These are phyloP conservation scores for Talaromyces verruculosus DNA, from an alignment of 2,329 filamentous ascomycete species.

Conservation along the genomic window DNA sequence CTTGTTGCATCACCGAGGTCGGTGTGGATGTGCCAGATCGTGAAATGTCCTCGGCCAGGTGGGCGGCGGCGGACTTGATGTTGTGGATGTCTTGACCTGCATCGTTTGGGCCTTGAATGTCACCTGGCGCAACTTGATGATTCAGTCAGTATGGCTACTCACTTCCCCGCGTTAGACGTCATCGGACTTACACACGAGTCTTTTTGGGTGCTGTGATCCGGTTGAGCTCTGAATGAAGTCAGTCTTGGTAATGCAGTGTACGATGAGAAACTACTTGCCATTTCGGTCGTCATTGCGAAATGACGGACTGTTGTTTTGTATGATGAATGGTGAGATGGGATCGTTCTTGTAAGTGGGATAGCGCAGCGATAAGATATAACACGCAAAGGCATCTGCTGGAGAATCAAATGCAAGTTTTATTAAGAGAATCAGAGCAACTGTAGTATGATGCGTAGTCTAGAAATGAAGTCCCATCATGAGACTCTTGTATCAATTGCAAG, in stretches of 20 bases:
- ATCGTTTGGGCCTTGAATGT: slow-evolving; percentile 33
- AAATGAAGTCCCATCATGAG: not conserved
- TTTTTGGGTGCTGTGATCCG: slow-evolving; percentile 36
- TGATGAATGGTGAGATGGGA: not conserved
- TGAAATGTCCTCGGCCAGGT: slow-evolving; percentile 20
- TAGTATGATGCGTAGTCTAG: not conserved
- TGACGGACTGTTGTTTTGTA: not conserved
- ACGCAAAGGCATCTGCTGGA: slow-evolving; percentile 1
- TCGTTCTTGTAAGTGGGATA: not conserved
- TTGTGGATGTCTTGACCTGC: slow-evolving; percentile 14
- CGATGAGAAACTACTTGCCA: not conserved
- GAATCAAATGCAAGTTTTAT: not conserved
- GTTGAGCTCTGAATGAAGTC: not conserved
- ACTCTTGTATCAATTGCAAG: not conserved
- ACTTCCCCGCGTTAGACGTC: slow-evolving; percentile 1
- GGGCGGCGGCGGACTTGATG: slow-evolving; percentile 11
- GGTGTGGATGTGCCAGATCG: slow-evolving; percentile 40
- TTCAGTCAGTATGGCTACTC: slow-evolving; percentile 5
- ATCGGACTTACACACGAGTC: slow-evolving; percentile 40
- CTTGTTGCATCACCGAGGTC: slow-evolving; percentile 34
- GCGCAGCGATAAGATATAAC: not conserved
- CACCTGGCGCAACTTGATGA: slow-evolving; percentile 44
- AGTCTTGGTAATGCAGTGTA: not conserved
- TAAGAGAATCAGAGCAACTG: not conserved
- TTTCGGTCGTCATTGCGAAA: slow-evolving; percentile 1